Conservation (phyloP, 352 stramenopile species). For the Globisporangium heterothallicum region DNA sequence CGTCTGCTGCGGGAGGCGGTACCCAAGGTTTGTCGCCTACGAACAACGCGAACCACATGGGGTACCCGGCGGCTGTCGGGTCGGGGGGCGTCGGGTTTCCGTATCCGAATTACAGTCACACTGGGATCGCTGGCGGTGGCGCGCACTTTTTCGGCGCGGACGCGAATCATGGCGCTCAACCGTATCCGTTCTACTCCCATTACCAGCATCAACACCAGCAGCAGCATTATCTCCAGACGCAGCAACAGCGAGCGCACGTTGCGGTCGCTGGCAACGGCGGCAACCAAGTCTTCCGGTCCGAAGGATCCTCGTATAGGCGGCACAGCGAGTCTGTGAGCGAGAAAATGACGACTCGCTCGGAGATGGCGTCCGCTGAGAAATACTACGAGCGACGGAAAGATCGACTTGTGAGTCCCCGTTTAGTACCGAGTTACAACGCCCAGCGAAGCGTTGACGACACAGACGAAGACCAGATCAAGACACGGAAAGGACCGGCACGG, state of each 20-base stretch:
- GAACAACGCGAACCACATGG: conserved; percentile 17
- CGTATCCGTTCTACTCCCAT: conserved; percentile 17
- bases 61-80: conserved; percentile 7
- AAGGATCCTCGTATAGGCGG: conserved; percentile 39
- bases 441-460: conserved; percentile 20
- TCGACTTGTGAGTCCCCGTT: conserved; percentile 34
- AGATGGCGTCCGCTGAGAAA: conserved; percentile 39
- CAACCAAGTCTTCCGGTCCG: conserved; percentile 8
- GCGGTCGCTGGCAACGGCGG: conserved; percentile 2
- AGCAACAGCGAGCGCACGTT: conserved; percentile 22
- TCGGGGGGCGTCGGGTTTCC: conserved; percentile 8
- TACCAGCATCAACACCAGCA: conserved; percentile 22
- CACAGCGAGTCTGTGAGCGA: conserved; percentile 73
- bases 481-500: conserved; percentile 58
- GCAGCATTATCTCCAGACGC: conserved; percentile 19
- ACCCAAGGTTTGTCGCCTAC: conserved; percentile 12
- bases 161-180: conserved; percentile 5
- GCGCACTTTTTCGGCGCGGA: conserved; percentile 15
- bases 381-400: conserved; percentile 37
- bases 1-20: neutral
- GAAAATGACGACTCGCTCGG: conserved; percentile 53
- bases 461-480: conserved; percentile 20
- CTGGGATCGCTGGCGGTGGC: conserved; percentile 7
- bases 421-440: conserved; percentile 22
- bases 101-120: conserved; percentile 17